Evolutionary conservation across 1,139 yeast genomes (phyloP).

Genomic region (Hyphopichia pseudoburtonii): DNA sequence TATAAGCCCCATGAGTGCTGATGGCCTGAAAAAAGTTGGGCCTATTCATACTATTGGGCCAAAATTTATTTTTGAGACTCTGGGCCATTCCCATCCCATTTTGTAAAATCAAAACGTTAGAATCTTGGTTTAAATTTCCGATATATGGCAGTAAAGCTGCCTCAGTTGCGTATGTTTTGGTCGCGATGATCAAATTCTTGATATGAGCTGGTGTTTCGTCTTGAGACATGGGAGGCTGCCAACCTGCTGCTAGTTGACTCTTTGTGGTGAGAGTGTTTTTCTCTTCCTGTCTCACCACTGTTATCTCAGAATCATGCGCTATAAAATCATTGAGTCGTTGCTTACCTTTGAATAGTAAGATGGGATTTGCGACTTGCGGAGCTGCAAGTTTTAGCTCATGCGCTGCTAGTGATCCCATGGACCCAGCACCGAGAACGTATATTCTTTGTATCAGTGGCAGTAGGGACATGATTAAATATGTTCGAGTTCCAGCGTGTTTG

Average conservation of each 20-base stretch:
- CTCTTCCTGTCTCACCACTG: slow-evolving; percentile 20
- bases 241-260: slow-evolving; percentile 2
- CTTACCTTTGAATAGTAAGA: slow-evolving; percentile 41
- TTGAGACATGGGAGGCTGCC: slow-evolving; percentile 6
- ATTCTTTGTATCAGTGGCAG: too few species aligned
- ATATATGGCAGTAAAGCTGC: slow-evolving; percentile 47
- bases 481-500: too few species aligned
- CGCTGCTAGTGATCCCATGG: slow-evolving; percentile 41
- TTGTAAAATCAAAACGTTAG: slow-evolving; percentile 69
- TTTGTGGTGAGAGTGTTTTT: slow-evolving; percentile 15
- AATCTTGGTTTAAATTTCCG: slow-evolving; percentile 35
- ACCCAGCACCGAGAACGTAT: slow-evolving; percentile 45
- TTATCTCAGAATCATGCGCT: slow-evolving; percentile 10
- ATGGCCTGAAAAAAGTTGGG: slow-evolving; percentile 75
- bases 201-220: slow-evolving; percentile 29
- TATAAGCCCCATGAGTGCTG: slow-evolving; percentile 76
- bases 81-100: slow-evolving; percentile 75
- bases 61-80: slow-evolving; percentile 49
- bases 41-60: slow-evolving; percentile 45
- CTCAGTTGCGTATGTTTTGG: slow-evolving; percentile 61
- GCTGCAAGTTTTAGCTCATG: slow-evolving; percentile 38
- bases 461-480: too few species aligned
- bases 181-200: slow-evolving; percentile 56
- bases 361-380: slow-evolving; percentile 22
- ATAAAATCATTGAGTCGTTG: slow-evolving; percentile 39